Conservation (phyloP, 2,329 filamentous ascomycete genomes). For the Clonostachys rhizophaga region DNA sequence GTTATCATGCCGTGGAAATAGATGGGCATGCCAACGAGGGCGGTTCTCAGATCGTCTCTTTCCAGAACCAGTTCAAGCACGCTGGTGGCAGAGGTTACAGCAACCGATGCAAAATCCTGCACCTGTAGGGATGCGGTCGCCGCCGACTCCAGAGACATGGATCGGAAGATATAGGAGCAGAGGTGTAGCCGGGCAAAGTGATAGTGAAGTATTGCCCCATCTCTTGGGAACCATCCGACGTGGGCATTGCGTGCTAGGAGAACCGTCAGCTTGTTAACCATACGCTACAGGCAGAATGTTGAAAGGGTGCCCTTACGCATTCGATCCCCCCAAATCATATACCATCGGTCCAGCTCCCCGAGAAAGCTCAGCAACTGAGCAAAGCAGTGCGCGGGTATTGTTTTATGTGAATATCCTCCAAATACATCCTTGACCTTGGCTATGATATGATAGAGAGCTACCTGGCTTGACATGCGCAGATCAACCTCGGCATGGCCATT, state of each 20-base stretch:
- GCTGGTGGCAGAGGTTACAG: slow-evolving; percentile 24
- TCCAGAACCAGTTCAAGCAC: slow-evolving; percentile 19
- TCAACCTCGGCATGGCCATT: slow-evolving; percentile 19
- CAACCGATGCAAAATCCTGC: slow-evolving; percentile 35
- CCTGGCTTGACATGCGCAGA: no score
- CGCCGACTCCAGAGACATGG: slow-evolving; percentile 18
- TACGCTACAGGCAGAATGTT: slow-evolving; percentile 30
- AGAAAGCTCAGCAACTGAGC: slow-evolving; percentile 30
- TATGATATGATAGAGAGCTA: no score
- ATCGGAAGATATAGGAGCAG: slow-evolving; percentile 39
- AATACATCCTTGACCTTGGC: no score
- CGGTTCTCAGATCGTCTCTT: slow-evolving; percentile 19
- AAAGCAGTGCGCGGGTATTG: no score
- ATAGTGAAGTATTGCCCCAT: slow-evolving; percentile 42
- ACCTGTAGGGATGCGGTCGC: slow-evolving; percentile 34
- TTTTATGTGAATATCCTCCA: no score
- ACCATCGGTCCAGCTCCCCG: neutral
- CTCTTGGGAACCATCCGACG: slow-evolving; percentile 26
- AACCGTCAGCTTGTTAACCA: slow-evolving; percentile 25
- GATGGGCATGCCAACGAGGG: slow-evolving; percentile 20
- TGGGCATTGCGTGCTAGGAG: slow-evolving; percentile 11
- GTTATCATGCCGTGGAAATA: slow-evolving; percentile 23
- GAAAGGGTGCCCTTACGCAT: neutral
- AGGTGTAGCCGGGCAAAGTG: slow-evolving; percentile 35
- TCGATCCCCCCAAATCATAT: slow-evolving; percentile 5